Conservation (phyloP, 371 early-diverging fungal genomes). For the Nematocida minor region DNA sequence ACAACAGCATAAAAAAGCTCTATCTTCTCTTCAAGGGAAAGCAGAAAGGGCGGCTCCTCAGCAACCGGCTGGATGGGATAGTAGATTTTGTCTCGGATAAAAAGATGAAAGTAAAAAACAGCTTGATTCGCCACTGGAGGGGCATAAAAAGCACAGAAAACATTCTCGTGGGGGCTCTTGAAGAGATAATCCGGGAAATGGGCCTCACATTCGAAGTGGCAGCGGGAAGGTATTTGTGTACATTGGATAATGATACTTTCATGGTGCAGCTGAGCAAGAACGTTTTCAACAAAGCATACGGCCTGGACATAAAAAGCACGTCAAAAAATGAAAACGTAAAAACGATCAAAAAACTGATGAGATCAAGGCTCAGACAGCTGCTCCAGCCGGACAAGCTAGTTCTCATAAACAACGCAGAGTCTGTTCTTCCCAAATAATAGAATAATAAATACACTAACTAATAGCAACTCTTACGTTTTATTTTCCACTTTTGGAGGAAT, state of each 20-base stretch:
- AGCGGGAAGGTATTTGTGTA: constrained; percentile 9
- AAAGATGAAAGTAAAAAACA: constrained; percentile 13
- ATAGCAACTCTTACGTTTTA: too few relatives aligned
- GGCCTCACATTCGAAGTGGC: constrained; percentile 6
- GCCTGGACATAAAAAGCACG: neutral
- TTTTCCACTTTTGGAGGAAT: too few relatives aligned
- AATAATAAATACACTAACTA: too few relatives aligned
- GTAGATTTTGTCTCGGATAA: constrained; percentile 19
- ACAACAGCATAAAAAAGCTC: neutral
- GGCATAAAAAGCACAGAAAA: neutral
- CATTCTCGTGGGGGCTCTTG: neutral
- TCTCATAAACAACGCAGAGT: neutral
- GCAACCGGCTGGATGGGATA: neutral
- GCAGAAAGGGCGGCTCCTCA: neutral
- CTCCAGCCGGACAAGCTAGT: neutral
- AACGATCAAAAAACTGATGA: neutral
- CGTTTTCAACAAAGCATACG: constrained; percentile 11
- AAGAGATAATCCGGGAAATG: neutral
- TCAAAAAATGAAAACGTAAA: neutral
- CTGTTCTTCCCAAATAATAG: neutral
- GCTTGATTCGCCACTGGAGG: constrained; percentile 3
- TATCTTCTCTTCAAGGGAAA: neutral
- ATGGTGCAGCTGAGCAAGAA: neutral
- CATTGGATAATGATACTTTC: neutral
- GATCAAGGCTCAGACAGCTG: neutral